phyloP scores from a whole-genome alignment of 768 basidiomycete species.

The Polyporus arcularius region DNA sequence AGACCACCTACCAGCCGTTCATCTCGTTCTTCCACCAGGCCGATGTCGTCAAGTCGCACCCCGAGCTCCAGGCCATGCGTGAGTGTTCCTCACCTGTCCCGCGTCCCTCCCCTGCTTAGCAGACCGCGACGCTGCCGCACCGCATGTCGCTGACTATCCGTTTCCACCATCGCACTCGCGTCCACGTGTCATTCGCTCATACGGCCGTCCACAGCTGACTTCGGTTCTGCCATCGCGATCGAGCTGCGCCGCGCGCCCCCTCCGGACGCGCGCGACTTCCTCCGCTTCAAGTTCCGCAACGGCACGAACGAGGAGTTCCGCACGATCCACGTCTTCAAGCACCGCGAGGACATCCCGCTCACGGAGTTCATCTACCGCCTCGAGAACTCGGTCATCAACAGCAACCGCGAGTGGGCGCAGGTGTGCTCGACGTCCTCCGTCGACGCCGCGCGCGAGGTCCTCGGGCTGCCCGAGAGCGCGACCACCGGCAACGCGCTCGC shows the following conservation, averaged over 20 bases:
- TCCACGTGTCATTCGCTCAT: no score
- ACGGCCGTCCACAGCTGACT: constrained; percentile 55
- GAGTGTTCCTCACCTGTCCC: constrained; percentile 32
- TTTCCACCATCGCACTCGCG: neutral
- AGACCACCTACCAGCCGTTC: constrained; percentile 89
- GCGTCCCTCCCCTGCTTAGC: neutral
- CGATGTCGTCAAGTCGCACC: constrained; percentile 56
- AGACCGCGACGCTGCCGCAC: neutral
- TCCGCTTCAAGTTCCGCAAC: constrained; percentile 86
- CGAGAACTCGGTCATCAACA: constrained; percentile 54
- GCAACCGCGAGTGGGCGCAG: constrained; percentile 46
- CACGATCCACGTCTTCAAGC: constrained; percentile 73
- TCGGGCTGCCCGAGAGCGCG: constrained; percentile 16
- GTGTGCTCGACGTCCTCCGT: constrained; percentile 35
- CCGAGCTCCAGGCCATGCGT: constrained; percentile 67
- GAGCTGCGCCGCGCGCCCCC: constrained; percentile 77
- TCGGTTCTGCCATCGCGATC: constrained; percentile 70
- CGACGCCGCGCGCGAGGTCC: constrained; percentile 6
- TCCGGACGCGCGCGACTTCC: constrained; percentile 76
- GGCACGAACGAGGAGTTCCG: constrained; percentile 66
- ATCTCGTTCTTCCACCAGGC: constrained; percentile 85
- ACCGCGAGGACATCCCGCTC: constrained; percentile 74
- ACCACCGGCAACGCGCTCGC: constrained; percentile 27
- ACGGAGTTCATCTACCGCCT: constrained; percentile 85
- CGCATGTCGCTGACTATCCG: neutral